A percentile compares a stretch with the other conserved stretches of the same genome.
These are phyloP conservation scores for Colletotrichum higginsianum DNA, from an alignment of 2,329 filamentous ascomycete species.

Conservation along the genomic window DNA sequence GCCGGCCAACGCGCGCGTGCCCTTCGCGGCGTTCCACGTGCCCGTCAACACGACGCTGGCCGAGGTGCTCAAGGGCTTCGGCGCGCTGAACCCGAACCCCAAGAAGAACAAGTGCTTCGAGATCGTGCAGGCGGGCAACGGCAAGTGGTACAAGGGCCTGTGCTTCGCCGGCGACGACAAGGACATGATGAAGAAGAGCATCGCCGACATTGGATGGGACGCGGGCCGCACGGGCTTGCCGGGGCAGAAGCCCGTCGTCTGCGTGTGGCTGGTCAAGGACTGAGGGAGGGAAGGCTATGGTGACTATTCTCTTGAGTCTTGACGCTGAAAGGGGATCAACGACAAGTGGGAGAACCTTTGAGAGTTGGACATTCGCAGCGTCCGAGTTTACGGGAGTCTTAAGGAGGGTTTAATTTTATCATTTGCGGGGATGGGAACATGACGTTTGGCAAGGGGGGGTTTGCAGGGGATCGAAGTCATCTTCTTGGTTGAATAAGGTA, in stretches of 20 bases:
- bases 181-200: slow-evolving; percentile 62
- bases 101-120: slow-evolving; percentile 72
- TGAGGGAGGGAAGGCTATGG: slow-evolving; percentile 46
- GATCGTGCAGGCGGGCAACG: slow-evolving; percentile 68
- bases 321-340: too few species aligned
- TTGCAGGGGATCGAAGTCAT: too few species aligned
- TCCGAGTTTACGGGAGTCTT: not conserved
- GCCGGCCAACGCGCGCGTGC: slow-evolving; percentile 56
- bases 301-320: not conserved
- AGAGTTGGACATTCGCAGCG: not conserved
- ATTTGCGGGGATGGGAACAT: too few species aligned
- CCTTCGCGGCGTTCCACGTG: slow-evolving; percentile 66
- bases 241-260: slow-evolving; percentile 69
- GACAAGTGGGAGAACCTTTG: too few species aligned
- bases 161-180: slow-evolving; percentile 66
- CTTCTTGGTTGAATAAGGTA: too few species aligned
- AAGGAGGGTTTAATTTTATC: too few species aligned
- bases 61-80: slow-evolving; percentile 72
- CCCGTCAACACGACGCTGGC: slow-evolving; percentile 67
- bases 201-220: slow-evolving; percentile 74
- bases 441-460: too few species aligned
- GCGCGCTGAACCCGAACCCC: slow-evolving; percentile 64
- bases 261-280: slow-evolving; percentile 71
- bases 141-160: slow-evolving; percentile 72
- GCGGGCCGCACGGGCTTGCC: slow-evolving; percentile 61